Evolutionary conservation across 169 alveolate genomes (phyloP).

Genomic region (Plasmodium chabaudi): DNA sequence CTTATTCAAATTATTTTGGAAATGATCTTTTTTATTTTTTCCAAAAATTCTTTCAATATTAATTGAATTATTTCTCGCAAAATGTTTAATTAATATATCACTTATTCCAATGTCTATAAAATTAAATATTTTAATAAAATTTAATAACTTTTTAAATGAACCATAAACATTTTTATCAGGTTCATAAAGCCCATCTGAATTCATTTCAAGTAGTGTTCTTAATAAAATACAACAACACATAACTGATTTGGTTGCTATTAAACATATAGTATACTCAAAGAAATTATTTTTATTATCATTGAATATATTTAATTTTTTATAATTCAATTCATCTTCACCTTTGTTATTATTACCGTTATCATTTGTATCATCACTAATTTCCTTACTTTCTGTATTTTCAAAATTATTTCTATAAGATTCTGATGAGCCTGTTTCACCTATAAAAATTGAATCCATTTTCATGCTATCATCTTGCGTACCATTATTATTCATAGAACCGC

Average conservation of each 20-base stretch:
- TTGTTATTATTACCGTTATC: background rate
- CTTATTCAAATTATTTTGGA: background rate
- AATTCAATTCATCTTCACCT: background rate
- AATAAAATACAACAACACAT: conserved; percentile 76
- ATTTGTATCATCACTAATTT: background rate
- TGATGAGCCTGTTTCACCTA: conserved; percentile 22
- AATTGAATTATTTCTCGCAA: conserved; percentile 21
- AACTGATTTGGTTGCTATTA: conserved; percentile 80
- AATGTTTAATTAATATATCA: conserved; percentile 16
- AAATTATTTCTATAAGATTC: conserved; percentile 13
- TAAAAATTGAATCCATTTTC: conserved; percentile 54
- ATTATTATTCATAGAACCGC: conserved; percentile 20
- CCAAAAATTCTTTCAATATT: conserved; percentile 10
- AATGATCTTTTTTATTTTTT: background rate
- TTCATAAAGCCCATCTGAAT: conserved; percentile 74
- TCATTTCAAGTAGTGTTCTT: conserved; percentile 76
- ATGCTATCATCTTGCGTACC: conserved; percentile 14
- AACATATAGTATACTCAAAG: conserved; percentile 64
- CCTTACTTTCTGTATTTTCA: background rate
- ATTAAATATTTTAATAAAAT: conserved; percentile 74
- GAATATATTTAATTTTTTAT: background rate
- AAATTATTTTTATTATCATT: conserved; percentile 15
- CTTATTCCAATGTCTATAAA: conserved; percentile 78
- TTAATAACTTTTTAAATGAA: conserved; percentile 69
- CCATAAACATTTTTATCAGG: conserved; percentile 39